Percentiles rank a stretch among this genome's conserved stretches.
phyloP scores from a whole-genome alignment of 495 filamentous ascomycete genomes.

The Apodospora peruviana region DNA sequence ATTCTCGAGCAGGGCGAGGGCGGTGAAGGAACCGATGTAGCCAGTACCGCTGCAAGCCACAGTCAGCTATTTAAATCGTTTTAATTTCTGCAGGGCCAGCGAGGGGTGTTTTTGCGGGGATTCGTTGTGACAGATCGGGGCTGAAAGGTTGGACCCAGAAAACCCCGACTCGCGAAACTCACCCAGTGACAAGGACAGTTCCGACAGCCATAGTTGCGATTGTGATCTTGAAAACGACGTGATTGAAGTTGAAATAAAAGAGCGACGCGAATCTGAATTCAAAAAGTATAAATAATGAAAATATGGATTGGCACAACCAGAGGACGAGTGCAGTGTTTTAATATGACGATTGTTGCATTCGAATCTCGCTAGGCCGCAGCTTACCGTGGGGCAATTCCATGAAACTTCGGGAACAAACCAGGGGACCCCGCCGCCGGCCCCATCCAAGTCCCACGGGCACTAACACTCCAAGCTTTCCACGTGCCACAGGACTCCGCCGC shows the following conservation, averaged over 20 bases:
- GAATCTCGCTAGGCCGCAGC: slow-evolving; percentile 23
- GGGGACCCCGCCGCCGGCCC: background rate
- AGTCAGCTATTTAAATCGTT: slow-evolving; percentile 11
- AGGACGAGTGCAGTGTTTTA: background rate
- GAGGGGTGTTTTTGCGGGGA: too few species aligned
- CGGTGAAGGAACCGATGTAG: slow-evolving; percentile 98
- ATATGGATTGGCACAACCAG: background rate
- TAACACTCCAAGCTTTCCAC: too few species aligned
- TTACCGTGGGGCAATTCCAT: slow-evolving; percentile 17
- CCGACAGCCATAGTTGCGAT: slow-evolving; percentile 61
- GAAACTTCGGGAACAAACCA: background rate
- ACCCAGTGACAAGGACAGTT: slow-evolving; percentile 90
- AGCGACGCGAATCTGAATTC: background rate
- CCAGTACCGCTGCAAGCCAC: slow-evolving; percentile 71
- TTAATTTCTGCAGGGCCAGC: too few species aligned
- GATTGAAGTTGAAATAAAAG: background rate
- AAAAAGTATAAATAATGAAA: too few species aligned
- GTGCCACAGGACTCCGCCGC: too few species aligned
- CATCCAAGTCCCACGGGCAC: too few species aligned
- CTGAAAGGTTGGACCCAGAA: too few species aligned
- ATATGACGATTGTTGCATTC: slow-evolving; percentile 12
- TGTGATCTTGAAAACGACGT: background rate
- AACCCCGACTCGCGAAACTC: too few species aligned
- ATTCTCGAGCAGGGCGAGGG: slow-evolving; percentile 83
- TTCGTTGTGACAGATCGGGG: too few species aligned